Evolutionary conservation across 2,329 filamentous ascomycete species (phyloP).

Genomic region (Stromatinia cepivora): DNA sequence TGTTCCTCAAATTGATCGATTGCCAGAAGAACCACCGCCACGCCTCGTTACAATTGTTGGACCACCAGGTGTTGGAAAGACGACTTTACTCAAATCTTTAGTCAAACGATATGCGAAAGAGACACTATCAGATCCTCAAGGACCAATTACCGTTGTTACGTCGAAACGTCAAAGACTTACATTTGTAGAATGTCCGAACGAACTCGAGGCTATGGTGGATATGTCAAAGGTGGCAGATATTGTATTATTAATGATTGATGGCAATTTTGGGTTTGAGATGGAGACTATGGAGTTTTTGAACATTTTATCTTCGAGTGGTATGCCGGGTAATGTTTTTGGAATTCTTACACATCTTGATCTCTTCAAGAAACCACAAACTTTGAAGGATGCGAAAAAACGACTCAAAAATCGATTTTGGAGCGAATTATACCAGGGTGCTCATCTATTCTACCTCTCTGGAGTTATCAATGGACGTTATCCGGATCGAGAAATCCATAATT

Average conservation of each 20-base stretch:
- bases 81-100: conserved; percentile 90
- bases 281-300: conserved; percentile 99
- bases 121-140: conserved; percentile 82
- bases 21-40: conserved; percentile 93
- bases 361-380: conserved; percentile 87
- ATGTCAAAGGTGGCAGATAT: conserved; percentile 97
- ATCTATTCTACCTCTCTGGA: conserved; percentile 94
- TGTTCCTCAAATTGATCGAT: conserved; percentile 91
- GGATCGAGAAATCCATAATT: conserved; percentile 92
- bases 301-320: conserved; percentile 86
- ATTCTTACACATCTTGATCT: conserved; percentile 95
- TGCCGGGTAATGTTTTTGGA: conserved; percentile 98
- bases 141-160: conserved; percentile 92
- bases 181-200: conserved; percentile 96
- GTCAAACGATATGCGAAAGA: conserved; percentile 96
- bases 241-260: conserved; percentile 95
- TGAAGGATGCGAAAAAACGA: conserved; percentile 93
- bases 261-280: conserved; percentile 99
- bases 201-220: conserved; percentile 94
- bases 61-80: conserved; percentile 92
- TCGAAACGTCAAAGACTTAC: conserved; percentile 94
- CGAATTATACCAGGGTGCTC: conserved; percentile 93
- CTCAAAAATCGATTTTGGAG: conserved; percentile 96
- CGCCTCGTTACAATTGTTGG: conserved; percentile 92
- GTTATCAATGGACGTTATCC: conserved; percentile 97